phyloP scores from a whole-genome alignment of 768 basidiomycete genomes.

The Boletus sensibilis region DNA sequence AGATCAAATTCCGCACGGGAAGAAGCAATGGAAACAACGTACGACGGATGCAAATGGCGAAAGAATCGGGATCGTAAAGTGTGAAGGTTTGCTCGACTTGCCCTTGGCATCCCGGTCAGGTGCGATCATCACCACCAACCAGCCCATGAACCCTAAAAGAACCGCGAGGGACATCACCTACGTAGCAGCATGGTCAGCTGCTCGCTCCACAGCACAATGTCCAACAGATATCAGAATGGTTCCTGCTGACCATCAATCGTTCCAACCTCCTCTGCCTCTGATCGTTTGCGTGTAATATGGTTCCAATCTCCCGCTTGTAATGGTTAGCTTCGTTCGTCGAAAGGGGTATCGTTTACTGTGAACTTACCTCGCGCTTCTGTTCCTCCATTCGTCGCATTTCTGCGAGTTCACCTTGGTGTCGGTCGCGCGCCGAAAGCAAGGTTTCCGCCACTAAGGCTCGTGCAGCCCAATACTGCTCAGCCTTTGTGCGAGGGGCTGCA shows the following conservation, averaged over 20 bases:
- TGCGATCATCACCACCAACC: slow-evolving; percentile 19
- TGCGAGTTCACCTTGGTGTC: slow-evolving; percentile 50
- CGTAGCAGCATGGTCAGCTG: slow-evolving; percentile 13
- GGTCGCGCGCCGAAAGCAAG: slow-evolving; percentile 47
- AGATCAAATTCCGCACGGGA: slow-evolving; percentile 1
- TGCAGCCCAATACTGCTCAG: slow-evolving; percentile 66
- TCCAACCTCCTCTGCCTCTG: slow-evolving; percentile 51
- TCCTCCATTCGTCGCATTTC: slow-evolving; percentile 42
- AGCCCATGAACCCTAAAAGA: slow-evolving; percentile 21
- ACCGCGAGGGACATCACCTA: slow-evolving; percentile 24
- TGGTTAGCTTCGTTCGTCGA: not conserved
- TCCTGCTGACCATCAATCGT: slow-evolving; percentile 46
- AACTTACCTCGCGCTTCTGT: slow-evolving; percentile 46
- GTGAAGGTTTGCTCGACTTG: slow-evolving; percentile 37
- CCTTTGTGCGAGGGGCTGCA: slow-evolving; percentile 27
- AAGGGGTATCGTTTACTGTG: not conserved
- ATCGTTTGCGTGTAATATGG: slow-evolving; percentile 42
- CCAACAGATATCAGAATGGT: not conserved
- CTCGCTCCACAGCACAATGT: slow-evolving; percentile 1
- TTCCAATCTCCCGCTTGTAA: slow-evolving; percentile 43
- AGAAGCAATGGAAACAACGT: slow-evolving; percentile 2
- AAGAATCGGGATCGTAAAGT: slow-evolving; percentile 76
- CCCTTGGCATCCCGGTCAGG: slow-evolving; percentile 13
- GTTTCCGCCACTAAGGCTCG: slow-evolving; percentile 67
- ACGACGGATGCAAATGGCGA: slow-evolving; percentile 82